Base-by-base conservation (phyloP, 2,329 filamentous ascomycete species). In the Lecanoromycetidae sp. region DNA sequence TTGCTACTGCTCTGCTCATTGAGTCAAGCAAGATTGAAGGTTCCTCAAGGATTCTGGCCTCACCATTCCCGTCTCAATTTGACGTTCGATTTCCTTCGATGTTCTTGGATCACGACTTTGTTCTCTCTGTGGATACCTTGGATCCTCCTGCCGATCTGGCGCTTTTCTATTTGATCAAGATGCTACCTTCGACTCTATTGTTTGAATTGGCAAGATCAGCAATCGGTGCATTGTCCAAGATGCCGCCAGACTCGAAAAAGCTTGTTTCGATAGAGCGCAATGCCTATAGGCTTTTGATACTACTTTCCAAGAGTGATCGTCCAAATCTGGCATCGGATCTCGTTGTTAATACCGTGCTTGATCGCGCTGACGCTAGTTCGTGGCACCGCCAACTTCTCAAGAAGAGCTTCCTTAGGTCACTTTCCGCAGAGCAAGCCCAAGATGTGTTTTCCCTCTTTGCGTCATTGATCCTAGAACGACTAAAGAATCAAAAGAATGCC, bases 361-460 rank as follows among this genome's bases (percentile, higher is more conserved):
- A 61, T 12, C 55, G 54, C n/a, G 61, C 63, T 5, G 57, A 62
- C 13, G 57, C 65, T 29, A 68, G 64, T 53, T 66, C 67, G 0
- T 69, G 67, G 66, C 66, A 69, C 54, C 59, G 66, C 4, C 47
- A 55, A 29, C 45, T 68, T 2, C 52, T 69, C 2, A 58, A 57
- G 3, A 27, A 40, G 7, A 52, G 53, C 1, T 60, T 66, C n/a
- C 50, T 69, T 19, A 56, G 57, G 2, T 49, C 58, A 4, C 55
- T 69, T 1, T 51, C 65, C 0, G 55, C 60, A 8, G 52, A 56
- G 4, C 45, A 61, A 9, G 60, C 63, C 1, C 48, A 56, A 10
- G 40, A 43, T 3, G 59, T 63, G 41, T 45, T 67, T 4, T 30
- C 46, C 2, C 40, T 44, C 1, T 60, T 68, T 47, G 56, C 60